phyloP scores from a whole-genome alignment of 2,329 filamentous ascomycete genomes.

The Talaromyces sp. region DNA sequence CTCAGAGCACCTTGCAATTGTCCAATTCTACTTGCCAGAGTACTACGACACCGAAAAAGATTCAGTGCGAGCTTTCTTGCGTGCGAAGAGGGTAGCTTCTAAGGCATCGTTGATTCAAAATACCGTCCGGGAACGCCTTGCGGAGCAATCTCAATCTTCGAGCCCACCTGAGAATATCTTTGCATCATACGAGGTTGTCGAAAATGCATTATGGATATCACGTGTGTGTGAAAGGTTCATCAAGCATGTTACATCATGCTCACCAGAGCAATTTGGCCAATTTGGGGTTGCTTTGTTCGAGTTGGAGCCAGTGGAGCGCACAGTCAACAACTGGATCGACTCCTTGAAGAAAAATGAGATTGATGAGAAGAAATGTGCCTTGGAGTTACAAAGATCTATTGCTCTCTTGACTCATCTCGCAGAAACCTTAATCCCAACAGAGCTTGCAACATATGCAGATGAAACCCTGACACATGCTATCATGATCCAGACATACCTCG shows the following conservation, averaged over 20 bases:
- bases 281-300: conserved; percentile 82
- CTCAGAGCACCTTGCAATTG: conserved; percentile 80
- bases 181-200: conserved; percentile 74
- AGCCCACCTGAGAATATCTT: conserved; percentile 73
- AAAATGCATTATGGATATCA: conserved; percentile 81
- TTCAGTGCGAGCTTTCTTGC: conserved; percentile 81
- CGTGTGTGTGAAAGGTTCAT: conserved; percentile 82
- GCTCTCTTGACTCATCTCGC: conserved; percentile 83
- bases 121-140: conserved; percentile 76
- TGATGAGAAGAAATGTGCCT: conserved; percentile 77
- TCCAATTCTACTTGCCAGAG: conserved; percentile 85
- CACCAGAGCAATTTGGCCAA: conserved; percentile 71
- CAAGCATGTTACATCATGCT: conserved; percentile 75
- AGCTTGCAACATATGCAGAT: conserved; percentile 71
- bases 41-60: conserved; percentile 76
- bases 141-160: conserved; percentile 63
- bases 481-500: conserved; percentile 77
- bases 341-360: conserved; percentile 78
- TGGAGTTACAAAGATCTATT: conserved; percentile 78
- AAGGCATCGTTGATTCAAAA: conserved; percentile 77
- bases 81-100: conserved; percentile 84
- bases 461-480: conserved; percentile 74
- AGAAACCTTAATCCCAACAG: conserved; percentile 72
- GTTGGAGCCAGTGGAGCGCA: conserved; percentile 85
- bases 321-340: conserved; percentile 85